A percentile compares a stretch with the other conserved stretches of the same genome.
These are phyloP conservation scores for Thelonectria discophora DNA, from an alignment of 2,329 filamentous ascomycete genomes.

Conservation along the genomic window DNA sequence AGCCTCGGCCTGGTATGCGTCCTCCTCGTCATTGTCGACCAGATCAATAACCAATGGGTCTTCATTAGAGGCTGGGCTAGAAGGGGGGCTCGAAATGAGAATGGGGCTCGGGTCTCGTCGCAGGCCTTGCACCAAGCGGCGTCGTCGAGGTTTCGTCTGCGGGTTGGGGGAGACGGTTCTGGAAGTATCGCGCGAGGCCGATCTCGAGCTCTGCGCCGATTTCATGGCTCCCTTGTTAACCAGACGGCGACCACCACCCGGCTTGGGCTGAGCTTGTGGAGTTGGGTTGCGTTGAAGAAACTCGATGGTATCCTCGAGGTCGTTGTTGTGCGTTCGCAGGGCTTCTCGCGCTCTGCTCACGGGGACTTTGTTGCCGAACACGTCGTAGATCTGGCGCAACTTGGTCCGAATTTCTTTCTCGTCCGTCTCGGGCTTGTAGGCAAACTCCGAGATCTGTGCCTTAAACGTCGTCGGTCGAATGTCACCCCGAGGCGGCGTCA, in stretches of 20 bases:
- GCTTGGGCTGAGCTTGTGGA: conserved; percentile 21
- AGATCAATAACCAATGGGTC: conserved; percentile 49
- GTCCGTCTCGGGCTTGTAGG: conserved; percentile 59
- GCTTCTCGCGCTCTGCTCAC: conserved; percentile 46
- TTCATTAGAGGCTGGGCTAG: conserved; percentile 46
- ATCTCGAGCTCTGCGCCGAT: conserved; percentile 25
- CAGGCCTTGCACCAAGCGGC: conserved; percentile 51
- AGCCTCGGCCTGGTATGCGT: conserved; percentile 50
- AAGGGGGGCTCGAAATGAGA: conserved; percentile 36
- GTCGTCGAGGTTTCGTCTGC: conserved; percentile 45
- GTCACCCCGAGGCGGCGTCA: conserved; percentile 64
- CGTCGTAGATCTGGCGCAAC: conserved; percentile 50
- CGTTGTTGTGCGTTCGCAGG: conserved; percentile 44
- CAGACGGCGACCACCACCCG: conserved; percentile 43
- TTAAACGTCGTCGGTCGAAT: conserved; percentile 69
- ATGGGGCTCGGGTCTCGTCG: conserved; percentile 42
- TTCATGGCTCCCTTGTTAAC: conserved; percentile 45
- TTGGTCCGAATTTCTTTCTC: conserved; percentile 48
- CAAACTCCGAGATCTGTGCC: conserved; percentile 50
- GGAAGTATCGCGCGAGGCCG: conserved; percentile 30
- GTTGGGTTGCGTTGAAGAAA: conserved; percentile 40
- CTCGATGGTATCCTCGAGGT: conserved; percentile 49
- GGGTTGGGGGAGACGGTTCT: conserved; percentile 41
- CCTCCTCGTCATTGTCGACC: conserved; percentile 53
- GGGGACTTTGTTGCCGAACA: conserved; percentile 45